These are phyloP conservation scores for Rhizopogon sp. DNA, from an alignment of 768 basidiomycete genomes.

Conservation along the genomic window DNA sequence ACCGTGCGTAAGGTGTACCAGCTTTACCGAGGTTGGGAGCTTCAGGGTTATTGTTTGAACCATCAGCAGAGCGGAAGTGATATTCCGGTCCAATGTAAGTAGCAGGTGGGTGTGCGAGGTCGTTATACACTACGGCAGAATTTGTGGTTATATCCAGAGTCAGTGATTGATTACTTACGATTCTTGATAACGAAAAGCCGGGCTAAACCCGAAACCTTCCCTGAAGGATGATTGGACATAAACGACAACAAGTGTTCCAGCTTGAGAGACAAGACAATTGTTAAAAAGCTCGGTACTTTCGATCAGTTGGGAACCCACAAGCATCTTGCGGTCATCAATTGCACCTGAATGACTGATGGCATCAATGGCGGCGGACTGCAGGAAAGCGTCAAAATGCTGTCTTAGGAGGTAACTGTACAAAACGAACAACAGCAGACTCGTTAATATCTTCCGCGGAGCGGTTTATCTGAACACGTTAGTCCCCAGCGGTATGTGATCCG, in stretches of 20 bases:
- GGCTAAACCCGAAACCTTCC: conserved; percentile 34
- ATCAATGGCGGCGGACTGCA: conserved; percentile 57
- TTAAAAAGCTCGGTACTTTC: background rate
- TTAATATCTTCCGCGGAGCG: conserved; percentile 24
- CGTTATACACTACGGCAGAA: conserved; percentile 65
- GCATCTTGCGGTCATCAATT: conserved; percentile 74
- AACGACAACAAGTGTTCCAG: conserved; percentile 67
- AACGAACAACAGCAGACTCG: conserved; percentile 22
- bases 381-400: background rate
- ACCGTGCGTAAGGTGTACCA: conserved; percentile 75
- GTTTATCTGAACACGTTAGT: conserved; percentile 16
- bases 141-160: background rate
- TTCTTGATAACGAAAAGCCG: conserved; percentile 40
- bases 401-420: background rate
- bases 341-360: conserved; percentile 51
- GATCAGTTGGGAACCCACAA: conserved; percentile 41
- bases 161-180: conserved; percentile 35
- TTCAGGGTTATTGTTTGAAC: conserved; percentile 68
- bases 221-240: conserved; percentile 53
- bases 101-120: conserved; percentile 73
- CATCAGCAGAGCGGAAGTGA: conserved; percentile 72
- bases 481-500: background rate
- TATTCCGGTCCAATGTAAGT: conserved; percentile 61
- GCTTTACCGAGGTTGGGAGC: conserved; percentile 74
- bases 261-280: conserved; percentile 29